Base-by-base conservation (phyloP, 2,329 filamentous ascomycete genomes). In the Aspergillus unguis region DNA sequence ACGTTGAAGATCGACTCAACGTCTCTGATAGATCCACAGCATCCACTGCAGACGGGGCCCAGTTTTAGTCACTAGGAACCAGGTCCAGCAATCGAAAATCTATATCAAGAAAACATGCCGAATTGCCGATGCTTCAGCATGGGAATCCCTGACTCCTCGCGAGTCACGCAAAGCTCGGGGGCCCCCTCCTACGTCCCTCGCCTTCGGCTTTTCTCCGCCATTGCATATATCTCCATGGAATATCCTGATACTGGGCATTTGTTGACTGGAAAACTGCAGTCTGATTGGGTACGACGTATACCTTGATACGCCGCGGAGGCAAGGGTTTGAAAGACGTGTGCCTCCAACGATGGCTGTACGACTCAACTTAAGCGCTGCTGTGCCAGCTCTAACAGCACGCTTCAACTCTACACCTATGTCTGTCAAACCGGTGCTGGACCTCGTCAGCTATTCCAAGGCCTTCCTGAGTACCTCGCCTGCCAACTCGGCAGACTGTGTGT, bases 391-490 rank as follows among this genome's bases (percentile, higher is more conserved):
- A 9, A 25, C 25, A 32, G 23, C 36, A 25, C 5, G 36, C n/a
- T 43, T 26, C 17, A 23, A 26, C 31, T 23, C 32, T 26, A 33
- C 11, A 10, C 25, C 25, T 47, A 62, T 59, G 27, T 57, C 62
- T 17, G 49, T 61, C 45, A 61, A 66, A 62, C 48, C 60, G 37
- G 52, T 54, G 51, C 25, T 61, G 9, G 32, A 36, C n/a, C 28
- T 51, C 11, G 27, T 25, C 28, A 23, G 35, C 7, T 26, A 37
- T 10, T 29, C 43, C 36, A 42, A 38, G 10, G 27, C 28, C 26
- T 47, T 38, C 29, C 11, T 40, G 8, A 35, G 31, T 17, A 27
- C 31, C 35, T 17, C 47, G 31, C 17, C 42, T 8, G 23, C 26
- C 26, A 48, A 26, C n/a, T 17, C 11, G 10, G 23, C 26, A 46